Evolutionary conservation across 176 grass and related monocot species (phyloP).

Genomic region (Oryza longistaminata): DNA sequence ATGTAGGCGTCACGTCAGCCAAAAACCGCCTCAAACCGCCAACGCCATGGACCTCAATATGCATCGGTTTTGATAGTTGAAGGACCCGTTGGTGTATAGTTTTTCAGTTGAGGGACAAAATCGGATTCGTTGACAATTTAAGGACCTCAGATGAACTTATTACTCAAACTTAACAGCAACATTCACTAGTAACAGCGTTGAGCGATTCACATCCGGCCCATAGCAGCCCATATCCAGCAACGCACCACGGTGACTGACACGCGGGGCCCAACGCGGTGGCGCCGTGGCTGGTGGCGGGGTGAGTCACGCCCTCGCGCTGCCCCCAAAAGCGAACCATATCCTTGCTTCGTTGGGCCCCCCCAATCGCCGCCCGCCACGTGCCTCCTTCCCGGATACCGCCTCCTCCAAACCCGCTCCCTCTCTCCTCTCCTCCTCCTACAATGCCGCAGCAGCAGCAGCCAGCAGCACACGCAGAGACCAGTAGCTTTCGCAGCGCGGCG

Average conservation of each 20-base stretch:
- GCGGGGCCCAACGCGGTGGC: not conserved
- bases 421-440: not conserved
- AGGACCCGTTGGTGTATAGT: too few relatives aligned
- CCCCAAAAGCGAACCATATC: conserved; percentile 47
- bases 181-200: too few relatives aligned
- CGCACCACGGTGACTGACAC: conserved; percentile 25
- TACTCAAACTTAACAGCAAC: too few relatives aligned
- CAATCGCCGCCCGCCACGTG: conserved; percentile 36
- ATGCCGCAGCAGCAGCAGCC: not conserved
- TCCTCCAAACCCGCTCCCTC: conserved; percentile 23
- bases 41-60: too few relatives aligned
- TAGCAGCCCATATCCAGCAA: not conserved
- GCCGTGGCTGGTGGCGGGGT: not conserved
- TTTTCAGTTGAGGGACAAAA: too few relatives aligned
- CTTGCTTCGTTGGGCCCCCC: not conserved
- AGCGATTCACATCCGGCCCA: not conserved
- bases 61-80: too few relatives aligned
- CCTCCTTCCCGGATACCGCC: conserved; percentile 34
- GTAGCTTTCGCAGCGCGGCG: not conserved
- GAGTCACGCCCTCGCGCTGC: conserved; percentile 17
- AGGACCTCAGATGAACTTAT: too few relatives aligned
- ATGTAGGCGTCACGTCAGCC: too few relatives aligned
- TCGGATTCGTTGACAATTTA: too few relatives aligned
- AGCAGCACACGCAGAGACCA: not conserved
- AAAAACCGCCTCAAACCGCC: too few relatives aligned